Evolutionary conservation across 352 stramenopile genomes (phyloP).

Genomic region (Lagenidium giganteum): DNA sequence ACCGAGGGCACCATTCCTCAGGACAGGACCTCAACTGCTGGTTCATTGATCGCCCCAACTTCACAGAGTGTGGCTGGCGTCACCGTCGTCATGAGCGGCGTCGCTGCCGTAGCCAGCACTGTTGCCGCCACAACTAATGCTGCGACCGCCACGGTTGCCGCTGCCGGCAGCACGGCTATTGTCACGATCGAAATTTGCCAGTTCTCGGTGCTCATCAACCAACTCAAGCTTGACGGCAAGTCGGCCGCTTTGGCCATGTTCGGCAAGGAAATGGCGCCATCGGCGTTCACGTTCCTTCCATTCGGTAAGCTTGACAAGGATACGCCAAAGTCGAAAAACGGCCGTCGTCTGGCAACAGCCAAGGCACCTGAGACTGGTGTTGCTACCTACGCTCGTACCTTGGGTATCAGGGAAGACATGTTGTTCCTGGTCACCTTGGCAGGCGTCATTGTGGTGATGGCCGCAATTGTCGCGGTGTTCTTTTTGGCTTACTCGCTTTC

Average conservation of each 20-base stretch:
- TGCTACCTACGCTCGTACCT: slow-evolving; percentile 60
- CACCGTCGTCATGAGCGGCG: slow-evolving; percentile 60
- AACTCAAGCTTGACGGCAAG: slow-evolving; percentile 67
- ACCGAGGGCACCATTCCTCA: slow-evolving; percentile 53
- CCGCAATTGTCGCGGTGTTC: slow-evolving; percentile 54
- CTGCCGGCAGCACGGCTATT: slow-evolving; percentile 56
- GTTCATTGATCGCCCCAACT: slow-evolving; percentile 52
- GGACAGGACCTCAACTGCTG: slow-evolving; percentile 49
- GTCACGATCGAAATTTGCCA: slow-evolving; percentile 78
- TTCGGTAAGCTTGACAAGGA: slow-evolving; percentile 62
- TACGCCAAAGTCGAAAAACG: slow-evolving; percentile 13
- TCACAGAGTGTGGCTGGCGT: slow-evolving; percentile 68
- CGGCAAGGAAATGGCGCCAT: slow-evolving; percentile 68
- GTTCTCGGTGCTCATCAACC: slow-evolving; percentile 73
- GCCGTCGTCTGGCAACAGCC: slow-evolving; percentile 27
- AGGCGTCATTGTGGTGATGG: slow-evolving; percentile 72
- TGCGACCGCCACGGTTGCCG: slow-evolving; percentile 41
- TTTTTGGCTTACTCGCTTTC: slow-evolving; percentile 46
- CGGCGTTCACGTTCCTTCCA: slow-evolving; percentile 71
- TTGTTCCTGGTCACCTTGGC: slow-evolving; percentile 77
- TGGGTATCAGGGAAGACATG: slow-evolving; percentile 77
- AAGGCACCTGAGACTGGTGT: slow-evolving; percentile 41
- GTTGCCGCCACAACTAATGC: slow-evolving; percentile 30
- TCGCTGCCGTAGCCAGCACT: slow-evolving; percentile 67
- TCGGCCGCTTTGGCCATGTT: slow-evolving; percentile 64